Percentiles rank a stretch among this genome's conserved stretches.
Conservation (phyloP, 192 early-diverging fungal genomes). For the Nowakowskiella sp. region DNA sequence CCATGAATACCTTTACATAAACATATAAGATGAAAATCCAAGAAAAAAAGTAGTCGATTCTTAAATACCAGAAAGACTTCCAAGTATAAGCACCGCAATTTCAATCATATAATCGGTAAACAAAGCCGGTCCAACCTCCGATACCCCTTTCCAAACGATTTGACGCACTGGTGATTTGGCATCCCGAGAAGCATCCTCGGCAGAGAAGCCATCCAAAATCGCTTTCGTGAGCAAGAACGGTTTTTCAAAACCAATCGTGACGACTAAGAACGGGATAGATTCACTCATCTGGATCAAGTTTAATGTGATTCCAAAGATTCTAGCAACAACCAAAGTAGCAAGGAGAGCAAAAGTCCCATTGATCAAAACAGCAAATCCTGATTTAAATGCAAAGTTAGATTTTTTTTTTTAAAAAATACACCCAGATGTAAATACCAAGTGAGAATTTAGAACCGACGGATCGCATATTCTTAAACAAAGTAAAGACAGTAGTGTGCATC, state of each 20-base stretch:
- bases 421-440: slow-evolving; percentile 30
- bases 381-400: slow-evolving; percentile 57
- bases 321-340: slow-evolving; percentile 20
- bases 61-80: slow-evolving; percentile 60
- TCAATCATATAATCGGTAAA: slow-evolving; percentile 76
- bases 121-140: slow-evolving; percentile 52
- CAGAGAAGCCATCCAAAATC: slow-evolving; percentile 41
- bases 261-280: slow-evolving; percentile 83
- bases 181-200: slow-evolving; percentile 3
- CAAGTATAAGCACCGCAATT: slow-evolving; percentile 66
- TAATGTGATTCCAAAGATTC: slow-evolving; percentile 19
- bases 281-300: slow-evolving; percentile 44
- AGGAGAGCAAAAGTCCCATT: slow-evolving; percentile 27
- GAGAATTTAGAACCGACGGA: slow-evolving; percentile 73
- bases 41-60: background rate
- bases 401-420: slow-evolving; percentile 26
- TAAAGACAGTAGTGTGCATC: slow-evolving; percentile 71
- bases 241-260: slow-evolving; percentile 87
- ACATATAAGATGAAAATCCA: slow-evolving; percentile 12
- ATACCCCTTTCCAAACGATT: slow-evolving; percentile 58
- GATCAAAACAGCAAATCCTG: slow-evolving; percentile 29
- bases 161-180: slow-evolving; percentile 35
- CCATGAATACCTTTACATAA: slow-evolving; percentile 15
- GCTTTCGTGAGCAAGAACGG: slow-evolving; percentile 73
- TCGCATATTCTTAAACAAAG: slow-evolving; percentile 77